A percentile compares a stretch with the other conserved stretches of the same genome.
Evolutionary conservation across 805 yeast genomes (phyloP).

Genomic region (Geotrichum ghanense): DNA sequence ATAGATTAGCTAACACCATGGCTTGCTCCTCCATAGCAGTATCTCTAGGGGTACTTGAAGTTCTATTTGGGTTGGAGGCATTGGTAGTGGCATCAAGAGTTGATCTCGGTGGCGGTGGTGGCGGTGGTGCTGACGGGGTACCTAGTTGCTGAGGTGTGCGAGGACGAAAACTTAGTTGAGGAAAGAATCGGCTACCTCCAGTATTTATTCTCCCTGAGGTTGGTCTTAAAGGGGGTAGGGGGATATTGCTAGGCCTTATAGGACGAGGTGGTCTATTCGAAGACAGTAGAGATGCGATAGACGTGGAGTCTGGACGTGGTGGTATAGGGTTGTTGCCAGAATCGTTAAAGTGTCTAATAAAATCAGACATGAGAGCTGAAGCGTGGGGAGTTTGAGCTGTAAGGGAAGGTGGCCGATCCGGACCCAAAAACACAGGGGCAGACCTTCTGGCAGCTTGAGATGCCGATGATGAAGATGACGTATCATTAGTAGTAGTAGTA

Average conservation of each 20-base stretch:
- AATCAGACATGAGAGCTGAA: neutral
- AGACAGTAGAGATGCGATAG: neutral
- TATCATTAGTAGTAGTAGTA: neutral
- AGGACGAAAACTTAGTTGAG: neutral
- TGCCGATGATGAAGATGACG: neutral
- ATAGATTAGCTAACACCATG: constrained; percentile 31
- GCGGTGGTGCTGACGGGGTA: neutral
- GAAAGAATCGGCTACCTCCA: neutral
- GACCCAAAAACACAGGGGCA: no score
- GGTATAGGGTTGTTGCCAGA: neutral
- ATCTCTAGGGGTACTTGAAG: neutral
- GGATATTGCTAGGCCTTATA: neutral
- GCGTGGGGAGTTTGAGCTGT: neutral
- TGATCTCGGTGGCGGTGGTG: neutral
- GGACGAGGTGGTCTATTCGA: neutral
- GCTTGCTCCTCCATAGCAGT: constrained; percentile 25
- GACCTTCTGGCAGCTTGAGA: neutral
- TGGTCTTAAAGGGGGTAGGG: neutral
- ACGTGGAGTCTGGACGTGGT: neutral
- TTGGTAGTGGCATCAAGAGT: neutral
- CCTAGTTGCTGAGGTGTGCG: neutral
- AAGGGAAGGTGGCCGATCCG: neutral
- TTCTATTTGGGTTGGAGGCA: neutral
- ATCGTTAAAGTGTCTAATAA: neutral
- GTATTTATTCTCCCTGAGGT: neutral